Evolutionary conservation across 306 rosid species (phyloP), one percentile per base, ranked within the genome.

Genomic region (Leucaena leucocephala): DNA sequence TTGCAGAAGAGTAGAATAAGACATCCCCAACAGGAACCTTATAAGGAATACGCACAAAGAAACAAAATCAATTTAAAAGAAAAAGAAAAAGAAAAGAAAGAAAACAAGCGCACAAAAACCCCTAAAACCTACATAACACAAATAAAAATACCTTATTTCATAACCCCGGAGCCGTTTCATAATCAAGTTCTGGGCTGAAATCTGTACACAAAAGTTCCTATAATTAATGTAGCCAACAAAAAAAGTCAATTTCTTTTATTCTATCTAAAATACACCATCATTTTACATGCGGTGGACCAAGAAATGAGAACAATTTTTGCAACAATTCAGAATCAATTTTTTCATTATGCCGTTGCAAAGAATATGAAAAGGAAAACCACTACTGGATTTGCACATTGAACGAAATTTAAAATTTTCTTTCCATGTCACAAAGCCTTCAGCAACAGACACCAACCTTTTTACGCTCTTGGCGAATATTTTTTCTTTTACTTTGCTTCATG

Each of bases 391-490:
- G 38, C 5, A 22, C 49, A 34, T 43, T 33, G 68, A 69, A 75
- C 21, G 34, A 8, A 42, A 50, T 15, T 34, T 52, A 62, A 78
- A 68, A 49, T 17, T 11, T 40, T 27, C 57, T 22, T 54, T 34
- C 14, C 34, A 22, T 67, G 45, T 65, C 2, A 22, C 36, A 22
- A 44, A 38, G 58, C 13, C 34, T 65, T 49, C 5, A 50, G 17
- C 45, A 69, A 82, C 3, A 40, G 68, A 70, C 17, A 79, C 84
- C 55, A 71, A 94, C 98, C 97, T 92, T 94, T 82, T 94, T 92
- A 79, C 98, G 91, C 83, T 94, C 98, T 83, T 92, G 97, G 44
- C 98, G 97, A 67, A 94, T 94, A 85, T 89, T 92, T 92, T 94
- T 92, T 84, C 98, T 89, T 82, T 94, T 94, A 80, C 88, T 92